A percentile compares a stretch with the other conserved stretches of the same genome.
These are phyloP conservation scores for Colletotrichum sp. DNA, from an alignment of 2,329 filamentous ascomycete genomes.

Conservation along the genomic window DNA sequence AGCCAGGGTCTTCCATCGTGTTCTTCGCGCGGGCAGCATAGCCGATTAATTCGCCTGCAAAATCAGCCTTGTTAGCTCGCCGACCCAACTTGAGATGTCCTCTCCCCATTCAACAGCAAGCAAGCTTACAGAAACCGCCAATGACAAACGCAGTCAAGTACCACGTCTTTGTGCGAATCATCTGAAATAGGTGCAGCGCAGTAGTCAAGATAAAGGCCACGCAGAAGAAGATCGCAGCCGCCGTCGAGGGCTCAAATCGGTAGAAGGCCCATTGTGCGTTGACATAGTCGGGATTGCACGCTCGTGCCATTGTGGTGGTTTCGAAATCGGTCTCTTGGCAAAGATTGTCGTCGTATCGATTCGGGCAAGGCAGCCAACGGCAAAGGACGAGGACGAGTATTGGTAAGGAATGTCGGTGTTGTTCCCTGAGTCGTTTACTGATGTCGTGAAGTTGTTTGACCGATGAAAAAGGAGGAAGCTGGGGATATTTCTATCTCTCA, in stretches of 20 bases:
- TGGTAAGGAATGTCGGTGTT: neutral
- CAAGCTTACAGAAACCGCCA: constrained; percentile 15
- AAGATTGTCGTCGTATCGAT: neutral
- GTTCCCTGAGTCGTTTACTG: neutral
- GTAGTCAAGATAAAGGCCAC: constrained; percentile 4
- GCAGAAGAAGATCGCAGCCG: constrained; percentile 12
- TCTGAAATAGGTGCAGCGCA: constrained; percentile 6
- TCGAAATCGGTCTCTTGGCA: neutral
- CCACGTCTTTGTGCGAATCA: constrained; percentile 15
- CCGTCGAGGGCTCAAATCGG: constrained; percentile 17
- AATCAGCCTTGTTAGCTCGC: neutral
- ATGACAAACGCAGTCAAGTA: constrained; percentile 18
- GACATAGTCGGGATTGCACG: constrained; percentile 2
- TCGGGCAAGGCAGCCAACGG: neutral
- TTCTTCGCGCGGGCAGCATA: constrained; percentile 8
- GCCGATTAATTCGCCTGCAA: constrained; percentile 13
- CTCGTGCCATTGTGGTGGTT: neutral
- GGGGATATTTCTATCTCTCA: neutral
- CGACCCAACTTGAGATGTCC: neutral
- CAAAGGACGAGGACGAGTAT: neutral
- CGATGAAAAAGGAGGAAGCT: neutral
- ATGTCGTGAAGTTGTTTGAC: neutral
- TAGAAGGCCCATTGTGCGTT: constrained; percentile 11
- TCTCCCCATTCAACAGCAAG: neutral
- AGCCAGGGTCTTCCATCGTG: constrained; percentile 20